A percentile compares a stretch with the other conserved stretches of the same genome.
Conservation (phyloP, 202 grass and related monocot genomes). For the Carex arenaria region DNA sequence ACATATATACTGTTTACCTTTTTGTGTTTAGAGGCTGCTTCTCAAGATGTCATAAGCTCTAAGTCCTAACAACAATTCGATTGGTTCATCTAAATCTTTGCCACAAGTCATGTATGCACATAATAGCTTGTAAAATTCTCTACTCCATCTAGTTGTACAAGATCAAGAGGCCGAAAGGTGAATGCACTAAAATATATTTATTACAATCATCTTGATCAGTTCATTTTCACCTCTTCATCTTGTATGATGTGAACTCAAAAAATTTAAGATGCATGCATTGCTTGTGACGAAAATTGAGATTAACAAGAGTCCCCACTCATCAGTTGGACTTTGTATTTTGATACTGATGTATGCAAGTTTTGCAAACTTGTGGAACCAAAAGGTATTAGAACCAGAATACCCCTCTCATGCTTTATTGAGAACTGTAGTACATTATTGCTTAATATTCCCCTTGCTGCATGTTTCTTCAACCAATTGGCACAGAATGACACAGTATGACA, state of each 20-base stretch:
- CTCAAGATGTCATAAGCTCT: background rate
- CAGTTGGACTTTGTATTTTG: background rate
- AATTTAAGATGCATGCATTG: background rate
- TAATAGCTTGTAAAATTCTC: background rate
- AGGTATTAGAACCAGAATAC: background rate
- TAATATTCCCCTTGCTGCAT: background rate
- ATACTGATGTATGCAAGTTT: background rate
- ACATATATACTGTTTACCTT: background rate
- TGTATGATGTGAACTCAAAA: background rate
- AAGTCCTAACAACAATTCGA: background rate
- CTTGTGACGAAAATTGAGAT: background rate
- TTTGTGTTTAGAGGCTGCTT: background rate
- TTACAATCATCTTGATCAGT: background rate
- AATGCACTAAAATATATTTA: background rate
- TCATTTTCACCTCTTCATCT: background rate
- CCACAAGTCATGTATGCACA: background rate
- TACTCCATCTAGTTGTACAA: background rate
- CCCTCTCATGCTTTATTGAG: background rate
- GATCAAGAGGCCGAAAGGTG: background rate
- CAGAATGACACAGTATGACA: background rate
- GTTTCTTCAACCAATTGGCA: background rate
- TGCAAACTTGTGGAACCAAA: slow-evolving; percentile 3
- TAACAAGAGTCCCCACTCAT: background rate
- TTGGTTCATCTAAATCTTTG: background rate
- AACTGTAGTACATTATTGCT: background rate